A percentile compares a stretch with the other conserved stretches of the same genome.
These are phyloP conservation scores for Aspergillus funiculosus DNA, from an alignment of 495 filamentous ascomycete genomes.

Conservation along the genomic window DNA sequence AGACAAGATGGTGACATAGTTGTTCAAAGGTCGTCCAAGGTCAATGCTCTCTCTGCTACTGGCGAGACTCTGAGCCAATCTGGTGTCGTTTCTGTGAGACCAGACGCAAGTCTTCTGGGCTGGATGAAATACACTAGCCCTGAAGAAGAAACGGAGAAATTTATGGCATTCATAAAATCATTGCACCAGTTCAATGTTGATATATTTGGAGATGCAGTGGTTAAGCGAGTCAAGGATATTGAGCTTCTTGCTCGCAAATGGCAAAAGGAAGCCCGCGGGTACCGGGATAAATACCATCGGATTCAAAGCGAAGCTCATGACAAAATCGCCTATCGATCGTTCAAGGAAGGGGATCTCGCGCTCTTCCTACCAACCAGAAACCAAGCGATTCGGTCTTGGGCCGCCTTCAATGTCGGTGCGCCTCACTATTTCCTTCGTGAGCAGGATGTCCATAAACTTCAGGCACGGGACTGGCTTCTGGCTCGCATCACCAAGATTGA, in stretches of 20 bases:
- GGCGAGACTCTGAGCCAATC: conserved; percentile 58
- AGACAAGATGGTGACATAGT: conserved; percentile 67
- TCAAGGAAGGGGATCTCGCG: conserved; percentile 94
- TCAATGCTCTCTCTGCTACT: conserved; percentile 50
- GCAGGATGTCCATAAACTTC: conserved; percentile 79
- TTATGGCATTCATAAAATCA: conserved; percentile 61
- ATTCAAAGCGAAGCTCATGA: conserved; percentile 83
- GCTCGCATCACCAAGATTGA: conserved; percentile 90
- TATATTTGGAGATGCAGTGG: conserved; percentile 70
- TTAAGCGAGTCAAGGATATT: conserved; percentile 81
- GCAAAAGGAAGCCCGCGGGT: conserved; percentile 77
- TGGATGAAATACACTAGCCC: conserved; percentile 70
- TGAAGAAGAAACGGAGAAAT: conserved; percentile 64
- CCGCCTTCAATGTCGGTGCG: conserved; percentile 94
- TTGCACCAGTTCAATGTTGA: conserved; percentile 76
- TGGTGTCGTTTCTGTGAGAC: conserved; percentile 45
- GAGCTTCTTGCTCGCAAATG: conserved; percentile 86
- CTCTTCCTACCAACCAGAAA: conserved; percentile 93
- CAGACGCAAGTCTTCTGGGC: conserved; percentile 62
- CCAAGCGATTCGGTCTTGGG: conserved; percentile 90
- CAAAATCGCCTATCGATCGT: conserved; percentile 93
- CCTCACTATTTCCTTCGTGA: conserved; percentile 96
- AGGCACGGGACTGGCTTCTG: conserved; percentile 83
- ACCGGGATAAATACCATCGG: conserved; percentile 83
- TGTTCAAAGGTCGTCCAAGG: conserved; percentile 70